Conservation (phyloP, 2,329 filamentous ascomycete genomes). For the Zasmidium cellare region DNA sequence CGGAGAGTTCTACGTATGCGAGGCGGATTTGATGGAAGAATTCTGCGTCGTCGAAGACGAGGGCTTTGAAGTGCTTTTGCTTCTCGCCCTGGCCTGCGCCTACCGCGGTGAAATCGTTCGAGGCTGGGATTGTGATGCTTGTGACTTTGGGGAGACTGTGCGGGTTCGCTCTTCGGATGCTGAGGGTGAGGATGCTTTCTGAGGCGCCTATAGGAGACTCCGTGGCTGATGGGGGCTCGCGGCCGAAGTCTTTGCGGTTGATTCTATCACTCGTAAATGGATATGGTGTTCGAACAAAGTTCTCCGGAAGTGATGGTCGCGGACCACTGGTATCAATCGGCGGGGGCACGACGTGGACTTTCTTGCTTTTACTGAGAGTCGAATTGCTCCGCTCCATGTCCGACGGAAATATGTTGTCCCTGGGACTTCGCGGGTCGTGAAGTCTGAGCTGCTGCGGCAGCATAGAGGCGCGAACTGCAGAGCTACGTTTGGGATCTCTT, state of each 20-base stretch:
- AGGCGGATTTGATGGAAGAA: slow-evolving; percentile 33
- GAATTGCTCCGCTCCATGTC: slow-evolving; percentile 6
- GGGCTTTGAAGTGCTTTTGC: slow-evolving; percentile 25
- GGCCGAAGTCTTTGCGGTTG: slow-evolving; percentile 27
- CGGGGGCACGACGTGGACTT: slow-evolving; percentile 35
- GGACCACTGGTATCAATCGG: slow-evolving; percentile 33
- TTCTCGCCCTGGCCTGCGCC: slow-evolving; percentile 10
- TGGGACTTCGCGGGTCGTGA: slow-evolving; percentile 28
- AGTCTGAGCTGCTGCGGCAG: slow-evolving; percentile 22
- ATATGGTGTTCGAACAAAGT: slow-evolving; percentile 36
- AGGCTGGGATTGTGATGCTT: slow-evolving; percentile 32
- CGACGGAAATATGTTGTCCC: slow-evolving; percentile 12
- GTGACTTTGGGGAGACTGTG: slow-evolving; percentile 26
- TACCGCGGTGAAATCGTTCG: slow-evolving; percentile 27
- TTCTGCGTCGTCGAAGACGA: slow-evolving; percentile 36
- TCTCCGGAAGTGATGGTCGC: slow-evolving; percentile 24
- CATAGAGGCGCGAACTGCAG: slow-evolving; percentile 20
- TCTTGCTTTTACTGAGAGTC: slow-evolving; percentile 23
- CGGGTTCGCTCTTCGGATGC: slow-evolving; percentile 29
- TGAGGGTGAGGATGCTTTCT: slow-evolving; percentile 35
- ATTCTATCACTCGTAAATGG: slow-evolving; percentile 22
- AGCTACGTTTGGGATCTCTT: slow-evolving; percentile 3
- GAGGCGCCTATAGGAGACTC: slow-evolving; percentile 8
- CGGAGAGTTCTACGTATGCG: slow-evolving; percentile 29
- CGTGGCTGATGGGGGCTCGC: slow-evolving; percentile 13